Base-by-base conservation (phyloP, 2,329 filamentous ascomycete genomes). In the Pseudogymnoascus sp. region DNA sequence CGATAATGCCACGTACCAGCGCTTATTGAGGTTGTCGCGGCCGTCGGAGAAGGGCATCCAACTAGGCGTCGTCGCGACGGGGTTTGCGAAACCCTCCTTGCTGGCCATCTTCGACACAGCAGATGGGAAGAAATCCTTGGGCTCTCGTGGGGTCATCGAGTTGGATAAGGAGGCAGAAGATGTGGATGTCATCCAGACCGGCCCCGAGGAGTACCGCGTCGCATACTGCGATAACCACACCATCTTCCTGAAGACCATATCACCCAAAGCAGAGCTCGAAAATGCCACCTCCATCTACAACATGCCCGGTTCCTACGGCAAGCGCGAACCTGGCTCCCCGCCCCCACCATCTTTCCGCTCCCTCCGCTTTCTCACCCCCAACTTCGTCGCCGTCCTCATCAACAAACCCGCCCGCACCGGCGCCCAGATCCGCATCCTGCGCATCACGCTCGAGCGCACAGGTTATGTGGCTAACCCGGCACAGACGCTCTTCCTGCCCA, bases 161-260 rank as follows among this genome's bases (percentile, higher is more conserved):
- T 74, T 84, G 42, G 71, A 75, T 15, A 79, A 76, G 68, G 84
- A 88, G 71, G 86, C 86, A 0, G 84, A 85, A 70, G 90, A 92
- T 73, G 70, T 92, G 61, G 90, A 93, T 72, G 80, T 92, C 53
- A 75, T 83, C 59, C 86, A 89, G 74, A 83, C 80, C 6, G 82
- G 80, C 13, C 79, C 83, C 15, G 80, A 83, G 36, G 78, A 82
- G 40, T 95, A 89, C 73, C 83, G 87, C 68, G 78, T 97, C 62
- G 87, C 87, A 2, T 97, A 91, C 75, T 93, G 89, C 75, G 87
- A 89, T 69, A 87, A 91, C 67, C 80, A 88, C 71, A 86, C 91
- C 68, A 81, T 97, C 60, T 89, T 87, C 75, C 77, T 88, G 69
- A 69, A 74, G 66, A 71, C 67, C 42, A 68, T 74, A 13, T 65